A percentile compares a stretch with the other conserved stretches of the same genome.
phyloP scores from a whole-genome alignment of 257 asterid species.

The Forsythia suspensa region DNA sequence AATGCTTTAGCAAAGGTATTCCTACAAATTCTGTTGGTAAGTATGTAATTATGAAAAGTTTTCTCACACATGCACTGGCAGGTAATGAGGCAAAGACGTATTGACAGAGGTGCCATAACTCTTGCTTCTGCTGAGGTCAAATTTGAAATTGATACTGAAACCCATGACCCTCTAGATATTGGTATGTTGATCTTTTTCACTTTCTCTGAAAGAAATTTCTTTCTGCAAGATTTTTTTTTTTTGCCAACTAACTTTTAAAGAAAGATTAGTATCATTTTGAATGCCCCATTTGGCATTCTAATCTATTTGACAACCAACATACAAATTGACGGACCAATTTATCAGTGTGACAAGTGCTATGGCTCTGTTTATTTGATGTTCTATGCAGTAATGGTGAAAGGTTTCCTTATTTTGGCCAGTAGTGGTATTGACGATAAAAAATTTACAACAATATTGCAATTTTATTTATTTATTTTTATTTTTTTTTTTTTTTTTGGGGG shows the following conservation, averaged over 20 bases:
- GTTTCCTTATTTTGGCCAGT: background rate
- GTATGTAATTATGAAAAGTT: background rate
- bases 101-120: constrained; percentile 96
- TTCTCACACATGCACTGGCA: constrained; percentile 36
- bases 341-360: constrained; percentile 1
- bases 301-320: background rate
- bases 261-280: background rate
- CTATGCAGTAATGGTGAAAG: background rate
- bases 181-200: constrained; percentile 49
- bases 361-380: constrained; percentile 1
- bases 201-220: constrained; percentile 1
- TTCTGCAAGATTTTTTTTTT: background rate
- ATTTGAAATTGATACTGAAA: constrained; percentile 96
- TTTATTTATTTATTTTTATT: background rate
- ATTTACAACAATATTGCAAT: background rate
- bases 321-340: constrained; percentile 11
- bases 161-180: constrained; percentile 98
- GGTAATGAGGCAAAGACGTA: constrained; percentile 97
- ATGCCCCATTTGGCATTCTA: constrained; percentile 4
- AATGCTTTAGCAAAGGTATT: constrained; percentile 88
- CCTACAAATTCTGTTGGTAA: background rate
- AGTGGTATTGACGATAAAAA: background rate
- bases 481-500: background rate
- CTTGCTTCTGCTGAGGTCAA: constrained; percentile 99
- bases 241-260: constrained; percentile 3